A percentile compares a stretch with the other conserved stretches of the same genome.
phyloP scores from a whole-genome alignment of 345 rosid genomes.

The Garcia nutans region DNA sequence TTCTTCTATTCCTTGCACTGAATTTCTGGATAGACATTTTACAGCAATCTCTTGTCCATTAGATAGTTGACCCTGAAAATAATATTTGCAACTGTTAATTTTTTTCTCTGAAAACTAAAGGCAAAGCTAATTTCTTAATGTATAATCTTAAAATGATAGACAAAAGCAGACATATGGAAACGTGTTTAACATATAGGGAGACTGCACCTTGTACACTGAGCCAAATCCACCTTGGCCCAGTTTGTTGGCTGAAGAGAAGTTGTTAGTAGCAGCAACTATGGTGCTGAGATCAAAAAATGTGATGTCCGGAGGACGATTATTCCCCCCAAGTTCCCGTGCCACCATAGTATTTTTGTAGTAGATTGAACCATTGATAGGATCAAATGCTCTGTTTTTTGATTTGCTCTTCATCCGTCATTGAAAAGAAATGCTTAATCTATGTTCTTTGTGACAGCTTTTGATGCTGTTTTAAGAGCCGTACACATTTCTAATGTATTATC shows the following conservation, averaged over 20 bases:
- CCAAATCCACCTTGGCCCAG: constrained; percentile 34
- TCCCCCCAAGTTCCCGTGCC: neutral
- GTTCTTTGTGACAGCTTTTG: neutral
- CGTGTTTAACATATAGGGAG: neutral
- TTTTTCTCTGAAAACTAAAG: neutral
- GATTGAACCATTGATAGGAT: too few relatives aligned
- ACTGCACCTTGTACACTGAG: constrained; percentile 41
- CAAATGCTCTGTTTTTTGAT: neutral
- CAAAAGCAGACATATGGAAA: neutral
- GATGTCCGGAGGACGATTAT: neutral
- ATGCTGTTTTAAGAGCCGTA: neutral
- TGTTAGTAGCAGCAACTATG: constrained; percentile 28
- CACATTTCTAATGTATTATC: too few relatives aligned
- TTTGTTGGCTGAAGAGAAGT: constrained; percentile 28
- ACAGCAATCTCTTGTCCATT: neutral
- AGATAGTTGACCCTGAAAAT: neutral
- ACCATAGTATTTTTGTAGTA: neutral
- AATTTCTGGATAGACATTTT: constrained; percentile 2
- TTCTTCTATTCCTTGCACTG: constrained; percentile 7
- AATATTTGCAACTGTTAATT: neutral
- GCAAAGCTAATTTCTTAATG: neutral
- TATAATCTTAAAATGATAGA: neutral
- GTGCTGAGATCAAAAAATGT: constrained; percentile 8
- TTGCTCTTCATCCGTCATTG: neutral
- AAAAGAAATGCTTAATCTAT: neutral